A percentile compares a stretch with the other conserved stretches of the same genome.
These are phyloP conservation scores for Taxillus chinensis DNA, from an alignment of 164 flowering plant species.

Conservation along the genomic window DNA sequence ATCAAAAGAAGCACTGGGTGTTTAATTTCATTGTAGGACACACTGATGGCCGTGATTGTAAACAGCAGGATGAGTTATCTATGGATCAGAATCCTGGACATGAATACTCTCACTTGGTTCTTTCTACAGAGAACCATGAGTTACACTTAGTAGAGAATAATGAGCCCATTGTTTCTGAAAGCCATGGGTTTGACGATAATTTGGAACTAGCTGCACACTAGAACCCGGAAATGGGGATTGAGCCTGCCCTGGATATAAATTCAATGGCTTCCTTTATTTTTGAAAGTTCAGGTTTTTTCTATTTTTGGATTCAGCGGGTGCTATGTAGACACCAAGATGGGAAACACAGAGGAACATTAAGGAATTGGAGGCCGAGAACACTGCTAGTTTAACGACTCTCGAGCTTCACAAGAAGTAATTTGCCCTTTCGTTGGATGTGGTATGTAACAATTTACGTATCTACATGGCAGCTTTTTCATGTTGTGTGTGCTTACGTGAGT, in stretches of 20 bases:
- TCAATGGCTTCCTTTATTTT: too few species aligned
- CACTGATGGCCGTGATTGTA: conserved; percentile 19
- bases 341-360: conserved; percentile 58
- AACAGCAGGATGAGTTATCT: conserved; percentile 16
- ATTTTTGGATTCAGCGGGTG: too few species aligned
- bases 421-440: too few species aligned
- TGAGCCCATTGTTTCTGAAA: conserved; percentile 35
- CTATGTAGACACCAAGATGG: conserved; percentile 66
- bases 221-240: background rate
- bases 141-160: conserved; percentile 36
- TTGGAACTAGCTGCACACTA: conserved; percentile 43
- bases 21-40: conserved; percentile 15
- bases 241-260: conserved; percentile 6
- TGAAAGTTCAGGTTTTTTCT: too few species aligned
- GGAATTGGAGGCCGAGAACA: conserved; percentile 82
- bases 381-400: conserved; percentile 68
- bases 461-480: too few species aligned
- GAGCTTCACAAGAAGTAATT: conserved; percentile 30
- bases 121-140: conserved; percentile 26
- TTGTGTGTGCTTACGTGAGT: too few species aligned
- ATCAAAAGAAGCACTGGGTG: conserved; percentile 1
- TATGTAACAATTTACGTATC: too few species aligned
- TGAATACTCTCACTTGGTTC: conserved; percentile 24
- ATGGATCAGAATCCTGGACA: conserved; percentile 26
- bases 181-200: conserved; percentile 53